Conservation (phyloP, 1,139 yeast species). For the Pichia terricola region DNA sequence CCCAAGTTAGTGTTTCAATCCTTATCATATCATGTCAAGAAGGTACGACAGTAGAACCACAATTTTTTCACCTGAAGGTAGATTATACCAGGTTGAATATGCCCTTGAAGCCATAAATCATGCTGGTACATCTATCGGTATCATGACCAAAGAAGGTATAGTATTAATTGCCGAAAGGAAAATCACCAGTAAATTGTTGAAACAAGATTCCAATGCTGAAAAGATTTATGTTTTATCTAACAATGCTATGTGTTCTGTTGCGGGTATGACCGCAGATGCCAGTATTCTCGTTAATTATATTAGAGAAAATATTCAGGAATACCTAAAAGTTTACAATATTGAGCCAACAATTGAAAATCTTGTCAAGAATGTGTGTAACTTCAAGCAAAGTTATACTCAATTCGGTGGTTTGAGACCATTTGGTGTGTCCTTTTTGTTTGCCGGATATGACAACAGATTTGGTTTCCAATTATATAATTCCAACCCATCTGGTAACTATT, state of each 20-base stretch:
- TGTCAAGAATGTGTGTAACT: slow-evolving; percentile 83
- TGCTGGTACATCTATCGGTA: slow-evolving; percentile 97
- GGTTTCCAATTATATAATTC: slow-evolving; percentile 91
- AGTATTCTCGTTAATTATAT: slow-evolving; percentile 83
- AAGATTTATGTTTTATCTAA: slow-evolving; percentile 80
- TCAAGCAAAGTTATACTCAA: slow-evolving; percentile 96
- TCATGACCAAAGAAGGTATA: slow-evolving; percentile 85
- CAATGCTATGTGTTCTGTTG: slow-evolving; percentile 69
- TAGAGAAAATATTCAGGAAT: slow-evolving; percentile 75
- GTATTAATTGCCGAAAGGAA: slow-evolving; percentile 95
- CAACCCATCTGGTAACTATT: slow-evolving; percentile 94
- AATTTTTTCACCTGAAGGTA: slow-evolving; percentile 96
- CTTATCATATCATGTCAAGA: slow-evolving; percentile 39
- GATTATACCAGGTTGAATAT: slow-evolving; percentile 93
- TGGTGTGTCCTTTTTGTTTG: slow-evolving; percentile 93
- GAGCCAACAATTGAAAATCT: slow-evolving; percentile 86
- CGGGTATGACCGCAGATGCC: slow-evolving; percentile 98
- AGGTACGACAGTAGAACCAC: slow-evolving; percentile 97
- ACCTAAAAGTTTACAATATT: slow-evolving; percentile 78
- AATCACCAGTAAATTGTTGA: slow-evolving; percentile 83
- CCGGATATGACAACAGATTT: slow-evolving; percentile 87
- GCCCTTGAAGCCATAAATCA: slow-evolving; percentile 96
- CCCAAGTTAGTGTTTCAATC: too few relatives aligned
- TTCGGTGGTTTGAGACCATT: slow-evolving; percentile 98
- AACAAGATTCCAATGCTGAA: slow-evolving; percentile 90